Percentiles rank a stretch among this genome's conserved stretches.
Evolutionary conservation across 345 rosid genomes (phyloP).

Genomic region (Linum usitatissimum): DNA sequence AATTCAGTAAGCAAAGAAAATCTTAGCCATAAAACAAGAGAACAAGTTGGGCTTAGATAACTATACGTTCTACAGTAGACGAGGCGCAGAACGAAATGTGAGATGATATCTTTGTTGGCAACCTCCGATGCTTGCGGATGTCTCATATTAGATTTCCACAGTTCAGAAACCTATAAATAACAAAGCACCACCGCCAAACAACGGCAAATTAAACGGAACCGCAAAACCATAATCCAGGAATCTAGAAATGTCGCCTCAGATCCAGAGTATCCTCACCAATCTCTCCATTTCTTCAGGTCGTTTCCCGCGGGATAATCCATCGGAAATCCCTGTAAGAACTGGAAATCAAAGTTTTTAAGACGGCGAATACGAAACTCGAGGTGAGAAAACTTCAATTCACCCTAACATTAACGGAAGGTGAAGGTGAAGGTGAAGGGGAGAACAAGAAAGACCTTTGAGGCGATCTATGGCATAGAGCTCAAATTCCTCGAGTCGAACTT

Average conservation of each 20-base stretch:
- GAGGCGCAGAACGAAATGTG: conserved; percentile 77
- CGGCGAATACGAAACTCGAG: too few relatives aligned
- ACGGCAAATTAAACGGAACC: background rate
- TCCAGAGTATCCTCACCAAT: conserved; percentile 26
- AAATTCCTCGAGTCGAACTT: conserved; percentile 83
- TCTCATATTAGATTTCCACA: conserved; percentile 66
- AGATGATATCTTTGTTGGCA: conserved; percentile 59
- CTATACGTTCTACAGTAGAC: conserved; percentile 89
- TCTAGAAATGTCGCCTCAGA: background rate
- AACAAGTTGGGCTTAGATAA: background rate
- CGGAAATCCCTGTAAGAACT: conserved; percentile 75
- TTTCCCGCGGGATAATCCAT: conserved; percentile 72
- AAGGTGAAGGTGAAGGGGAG: too few relatives aligned
- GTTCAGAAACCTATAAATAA: conserved; percentile 28
- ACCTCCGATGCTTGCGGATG: conserved; percentile 39
- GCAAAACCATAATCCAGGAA: background rate
- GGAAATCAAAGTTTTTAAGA: conserved; percentile 8
- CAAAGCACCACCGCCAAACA: background rate
- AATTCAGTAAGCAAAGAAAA: background rate
- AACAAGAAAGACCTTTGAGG: conserved; percentile 55
- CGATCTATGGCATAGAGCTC: conserved; percentile 89
- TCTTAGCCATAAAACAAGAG: too few relatives aligned
- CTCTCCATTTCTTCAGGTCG: conserved; percentile 64
- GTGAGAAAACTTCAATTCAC: background rate
- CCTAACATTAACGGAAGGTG: background rate